Percentiles rank a stretch among this genome's conserved stretches.
Evolutionary conservation across 2,329 filamentous ascomycete species (phyloP).

Genomic region (Cryphonectria nitschkei): DNA sequence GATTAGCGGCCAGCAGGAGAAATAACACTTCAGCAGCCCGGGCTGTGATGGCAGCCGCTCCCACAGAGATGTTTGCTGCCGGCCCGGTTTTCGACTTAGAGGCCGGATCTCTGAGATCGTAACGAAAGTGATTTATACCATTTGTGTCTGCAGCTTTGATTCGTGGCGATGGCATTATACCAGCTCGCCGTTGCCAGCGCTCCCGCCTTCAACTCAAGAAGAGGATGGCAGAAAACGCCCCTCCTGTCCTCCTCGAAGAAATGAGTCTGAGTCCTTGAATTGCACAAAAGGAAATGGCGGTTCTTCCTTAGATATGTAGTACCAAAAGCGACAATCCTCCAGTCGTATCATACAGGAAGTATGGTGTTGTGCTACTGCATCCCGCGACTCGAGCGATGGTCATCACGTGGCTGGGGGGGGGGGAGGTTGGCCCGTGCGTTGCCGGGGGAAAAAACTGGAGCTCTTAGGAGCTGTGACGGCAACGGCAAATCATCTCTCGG

Average conservation of each 20-base stretch:
- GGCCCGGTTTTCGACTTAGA: background rate
- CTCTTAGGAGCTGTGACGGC: conserved; percentile 7
- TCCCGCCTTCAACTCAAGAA: background rate
- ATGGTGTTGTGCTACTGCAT: no score
- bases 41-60: background rate
- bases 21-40: background rate
- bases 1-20: background rate
- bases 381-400: background rate
- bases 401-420: conserved; percentile 7
- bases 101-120: background rate
- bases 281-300: background rate
- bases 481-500: conserved; percentile 24
- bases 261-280: background rate
- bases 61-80: background rate
- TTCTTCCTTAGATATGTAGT: background rate
- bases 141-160: no score
- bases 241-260: no score
- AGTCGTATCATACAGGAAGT: background rate
- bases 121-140: background rate
- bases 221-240: no score
- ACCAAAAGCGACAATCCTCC: background rate
- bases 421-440: conserved; percentile 8
- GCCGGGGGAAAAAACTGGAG: conserved; percentile 13
- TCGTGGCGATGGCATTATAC: background rate
- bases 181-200: background rate